phyloP scores from a whole-genome alignment of 345 rosid species.

The Abelmoschus esculentus region DNA sequence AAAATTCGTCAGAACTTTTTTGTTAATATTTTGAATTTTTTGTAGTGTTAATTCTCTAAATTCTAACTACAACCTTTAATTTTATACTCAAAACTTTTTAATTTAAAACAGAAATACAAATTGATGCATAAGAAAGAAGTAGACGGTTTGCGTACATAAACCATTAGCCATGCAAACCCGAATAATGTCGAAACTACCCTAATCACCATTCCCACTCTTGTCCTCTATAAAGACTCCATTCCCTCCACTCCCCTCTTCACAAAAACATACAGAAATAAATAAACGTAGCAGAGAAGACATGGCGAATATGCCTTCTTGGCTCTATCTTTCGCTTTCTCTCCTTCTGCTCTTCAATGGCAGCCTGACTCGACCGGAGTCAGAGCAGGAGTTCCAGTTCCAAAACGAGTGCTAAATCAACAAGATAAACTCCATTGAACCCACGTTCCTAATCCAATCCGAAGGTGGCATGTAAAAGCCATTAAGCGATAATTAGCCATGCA shows the following conservation, averaged over 20 bases:
- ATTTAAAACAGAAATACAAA: too few relatives aligned
- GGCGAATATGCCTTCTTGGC: conserved; percentile 17
- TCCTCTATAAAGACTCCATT: conserved; percentile 21
- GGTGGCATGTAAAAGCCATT: conserved; percentile 21
- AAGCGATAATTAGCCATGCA: too few relatives aligned
- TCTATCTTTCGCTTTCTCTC: conserved; percentile 14
- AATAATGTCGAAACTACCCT: conserved; percentile 21
- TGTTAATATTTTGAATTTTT: too few relatives aligned
- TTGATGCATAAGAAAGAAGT: too few relatives aligned
- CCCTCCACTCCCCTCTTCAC: background rate
- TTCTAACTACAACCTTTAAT: too few relatives aligned
- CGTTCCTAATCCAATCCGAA: conserved; percentile 23
- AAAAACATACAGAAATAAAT: too few relatives aligned
- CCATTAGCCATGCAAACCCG: conserved; percentile 38
- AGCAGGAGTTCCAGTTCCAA: background rate
- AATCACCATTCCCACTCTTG: too few relatives aligned
- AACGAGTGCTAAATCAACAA: conserved; percentile 34
- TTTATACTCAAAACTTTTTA: too few relatives aligned
- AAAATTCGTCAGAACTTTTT: too few relatives aligned
- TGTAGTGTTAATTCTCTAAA: too few relatives aligned
- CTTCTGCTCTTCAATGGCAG: conserved; percentile 29
- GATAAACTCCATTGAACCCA: conserved; percentile 32
- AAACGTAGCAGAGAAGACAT: too few relatives aligned
- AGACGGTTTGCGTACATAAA: too few relatives aligned
- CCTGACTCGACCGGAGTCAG: conserved; percentile 4